These are phyloP conservation scores for Aspergillus oerlinghausenensis DNA, from an alignment of 2,329 filamentous ascomycete genomes.

Conservation along the genomic window DNA sequence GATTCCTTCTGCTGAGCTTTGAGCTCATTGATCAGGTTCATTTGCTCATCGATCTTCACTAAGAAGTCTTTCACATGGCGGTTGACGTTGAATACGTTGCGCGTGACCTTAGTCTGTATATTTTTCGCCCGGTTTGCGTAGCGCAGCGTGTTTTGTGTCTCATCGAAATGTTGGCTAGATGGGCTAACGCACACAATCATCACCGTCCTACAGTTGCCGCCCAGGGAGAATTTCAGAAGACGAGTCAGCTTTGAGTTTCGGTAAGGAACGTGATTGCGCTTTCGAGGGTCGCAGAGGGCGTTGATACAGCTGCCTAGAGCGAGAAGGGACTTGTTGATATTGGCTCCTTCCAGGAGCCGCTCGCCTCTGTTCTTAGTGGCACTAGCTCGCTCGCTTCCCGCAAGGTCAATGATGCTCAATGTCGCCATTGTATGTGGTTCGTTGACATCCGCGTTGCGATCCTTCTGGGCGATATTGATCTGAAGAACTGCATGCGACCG, in stretches of 20 bases:
- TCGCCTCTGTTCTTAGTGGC: slow-evolving; percentile 96
- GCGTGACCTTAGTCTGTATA: slow-evolving; percentile 98
- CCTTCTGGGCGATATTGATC: slow-evolving; percentile 92
- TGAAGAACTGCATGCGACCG: slow-evolving; percentile 95
- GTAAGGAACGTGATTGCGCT: slow-evolving; percentile 92
- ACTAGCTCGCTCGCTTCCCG: slow-evolving; percentile 90
- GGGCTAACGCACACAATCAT: slow-evolving; percentile 99
- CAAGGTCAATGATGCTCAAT: slow-evolving; percentile 94
- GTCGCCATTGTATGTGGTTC: slow-evolving; percentile 98
- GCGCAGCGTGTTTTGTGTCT: slow-evolving; percentile 94
- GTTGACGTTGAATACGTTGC: slow-evolving; percentile 98
- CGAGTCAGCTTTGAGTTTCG: slow-evolving; percentile 96
- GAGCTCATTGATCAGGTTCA: slow-evolving; percentile 92
- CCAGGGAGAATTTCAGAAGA: slow-evolving; percentile 91
- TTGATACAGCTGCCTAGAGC: slow-evolving; percentile 97
- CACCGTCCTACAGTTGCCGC: slow-evolving; percentile 96
- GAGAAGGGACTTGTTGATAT: slow-evolving; percentile 98
- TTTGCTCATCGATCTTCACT: slow-evolving; percentile 98
- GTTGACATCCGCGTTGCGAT: slow-evolving; percentile 84
- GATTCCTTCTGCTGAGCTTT: slow-evolving; percentile 88
- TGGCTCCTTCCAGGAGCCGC: slow-evolving; percentile 85
- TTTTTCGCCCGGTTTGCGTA: slow-evolving; percentile 99
- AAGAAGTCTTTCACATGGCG: slow-evolving; percentile 98
- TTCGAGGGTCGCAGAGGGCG: slow-evolving; percentile 86
- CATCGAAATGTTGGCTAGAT: slow-evolving; percentile 93